Evolutionary conservation across 2,329 filamentous ascomycete genomes (phyloP).

Genomic region (Neofusicoccum ribis): DNA sequence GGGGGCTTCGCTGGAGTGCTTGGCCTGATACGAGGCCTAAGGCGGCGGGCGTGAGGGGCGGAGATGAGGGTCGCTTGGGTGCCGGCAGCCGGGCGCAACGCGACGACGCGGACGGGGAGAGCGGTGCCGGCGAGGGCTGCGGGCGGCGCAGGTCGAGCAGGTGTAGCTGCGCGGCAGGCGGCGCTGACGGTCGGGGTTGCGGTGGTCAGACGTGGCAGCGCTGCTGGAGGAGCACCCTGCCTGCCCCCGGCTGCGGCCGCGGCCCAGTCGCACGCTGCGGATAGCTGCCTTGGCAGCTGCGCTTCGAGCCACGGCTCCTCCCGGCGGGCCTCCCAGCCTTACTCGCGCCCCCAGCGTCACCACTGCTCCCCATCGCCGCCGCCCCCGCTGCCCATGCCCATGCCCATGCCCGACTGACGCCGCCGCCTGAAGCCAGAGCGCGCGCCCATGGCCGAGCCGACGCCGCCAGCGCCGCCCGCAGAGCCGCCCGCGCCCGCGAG

Average conservation of each 20-base stretch:
- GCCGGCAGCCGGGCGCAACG: neutral
- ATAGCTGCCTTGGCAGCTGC: neutral
- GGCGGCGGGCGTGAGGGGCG: constrained; percentile 16
- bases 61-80: constrained; percentile 15
- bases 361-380: neutral
- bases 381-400: neutral
- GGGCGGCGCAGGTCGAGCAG: neutral
- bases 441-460: constrained; percentile 4
- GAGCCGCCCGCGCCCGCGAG: neutral
- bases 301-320: neutral
- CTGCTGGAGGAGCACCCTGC: neutral
- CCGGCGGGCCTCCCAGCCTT: neutral
- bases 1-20: constrained; percentile 15
- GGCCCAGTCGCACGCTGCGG: neutral
- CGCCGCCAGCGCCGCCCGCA: constrained; percentile 24
- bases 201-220: constrained; percentile 8
- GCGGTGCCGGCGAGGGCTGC: neutral
- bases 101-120: neutral
- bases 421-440: neutral
- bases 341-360: constrained; percentile 1
- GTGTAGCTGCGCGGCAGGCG: neutral
- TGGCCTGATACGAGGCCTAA: constrained; percentile 15
- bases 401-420: no score
- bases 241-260: neutral
- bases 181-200: neutral